Evolutionary conservation across 257 asterid genomes (phyloP).

Genomic region (Thymus mandschuricus): DNA sequence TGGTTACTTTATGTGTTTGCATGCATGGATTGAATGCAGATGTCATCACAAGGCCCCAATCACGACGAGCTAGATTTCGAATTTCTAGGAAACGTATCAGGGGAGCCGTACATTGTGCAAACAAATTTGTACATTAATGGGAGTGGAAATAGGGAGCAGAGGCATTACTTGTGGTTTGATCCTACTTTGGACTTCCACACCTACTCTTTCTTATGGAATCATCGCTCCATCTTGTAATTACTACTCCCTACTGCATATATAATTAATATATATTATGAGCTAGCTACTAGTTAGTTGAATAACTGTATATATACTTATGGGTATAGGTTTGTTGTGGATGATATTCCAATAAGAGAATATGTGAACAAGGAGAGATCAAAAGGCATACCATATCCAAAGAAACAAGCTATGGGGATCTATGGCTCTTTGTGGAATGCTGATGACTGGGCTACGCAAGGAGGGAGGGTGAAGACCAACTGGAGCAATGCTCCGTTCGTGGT

Average conservation of each 20-base stretch:
- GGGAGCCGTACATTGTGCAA: slow-evolving; percentile 62
- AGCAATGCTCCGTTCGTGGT: slow-evolving; percentile 52
- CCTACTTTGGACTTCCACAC: slow-evolving; percentile 59
- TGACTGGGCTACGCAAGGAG: slow-evolving; percentile 75
- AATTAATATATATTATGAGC: too few relatives aligned
- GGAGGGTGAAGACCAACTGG: slow-evolving; percentile 67
- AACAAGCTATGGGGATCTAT: slow-evolving; percentile 58
- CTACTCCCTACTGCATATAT: too few relatives aligned
- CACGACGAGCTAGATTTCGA: slow-evolving; percentile 74
- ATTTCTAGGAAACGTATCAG: slow-evolving; percentile 63
- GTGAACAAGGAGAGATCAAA: slow-evolving; percentile 43
- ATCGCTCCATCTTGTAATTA: slow-evolving; percentile 48
- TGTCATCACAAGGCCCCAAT: slow-evolving; percentile 30
- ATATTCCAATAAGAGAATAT: slow-evolving; percentile 53
- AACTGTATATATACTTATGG: too few relatives aligned
- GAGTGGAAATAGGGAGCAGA: slow-evolving; percentile 60
- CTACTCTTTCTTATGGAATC: slow-evolving; percentile 64
- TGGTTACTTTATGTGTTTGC: too few relatives aligned
- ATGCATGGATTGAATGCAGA: too few relatives aligned
- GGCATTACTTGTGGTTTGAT: slow-evolving; percentile 65
- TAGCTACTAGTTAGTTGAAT: too few relatives aligned
- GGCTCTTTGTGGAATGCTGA: slow-evolving; percentile 68
- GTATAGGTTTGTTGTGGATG: slow-evolving; percentile 57
- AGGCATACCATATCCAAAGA: slow-evolving; percentile 47
- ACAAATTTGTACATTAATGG: slow-evolving; percentile 59